These are phyloP conservation scores for Flaveria sonorensis DNA, from an alignment of 129 eudicot species.

Conservation along the genomic window DNA sequence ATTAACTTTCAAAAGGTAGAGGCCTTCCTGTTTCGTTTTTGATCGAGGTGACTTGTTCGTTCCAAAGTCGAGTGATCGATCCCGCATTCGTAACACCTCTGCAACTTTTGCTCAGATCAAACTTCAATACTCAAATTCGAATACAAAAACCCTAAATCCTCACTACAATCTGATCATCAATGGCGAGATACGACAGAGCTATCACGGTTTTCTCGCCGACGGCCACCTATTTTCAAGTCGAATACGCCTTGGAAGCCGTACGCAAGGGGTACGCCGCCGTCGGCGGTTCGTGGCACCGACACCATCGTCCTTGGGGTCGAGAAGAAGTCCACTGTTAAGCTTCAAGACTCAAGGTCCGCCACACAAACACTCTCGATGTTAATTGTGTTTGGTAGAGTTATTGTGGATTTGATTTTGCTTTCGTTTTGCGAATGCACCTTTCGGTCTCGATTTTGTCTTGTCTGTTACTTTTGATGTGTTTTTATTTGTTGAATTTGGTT, in stretches of 20 bases:
- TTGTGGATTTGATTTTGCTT: neutral
- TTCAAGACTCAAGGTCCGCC: slow-evolving; percentile 73
- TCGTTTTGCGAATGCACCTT: neutral
- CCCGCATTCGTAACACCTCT: slow-evolving; percentile 11
- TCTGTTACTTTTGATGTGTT: neutral
- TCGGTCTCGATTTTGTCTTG: neutral
- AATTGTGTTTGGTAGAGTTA: neutral
- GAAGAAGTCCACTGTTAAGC: slow-evolving; percentile 77
- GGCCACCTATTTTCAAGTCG: slow-evolving; percentile 85
- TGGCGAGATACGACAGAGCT: slow-evolving; percentile 87
- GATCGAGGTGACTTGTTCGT: slow-evolving; percentile 40
- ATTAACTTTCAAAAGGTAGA: neutral
- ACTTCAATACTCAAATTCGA: neutral
- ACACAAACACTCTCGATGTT: slow-evolving; percentile 5
- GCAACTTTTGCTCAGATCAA: slow-evolving; percentile 16
- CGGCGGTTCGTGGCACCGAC: slow-evolving; percentile 80
- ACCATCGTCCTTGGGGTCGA: slow-evolving; percentile 74
- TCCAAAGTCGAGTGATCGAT: slow-evolving; percentile 42
- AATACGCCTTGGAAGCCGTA: slow-evolving; percentile 83
- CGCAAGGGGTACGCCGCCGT: slow-evolving; percentile 92
- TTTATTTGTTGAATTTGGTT: neutral
- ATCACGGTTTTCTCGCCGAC: slow-evolving; percentile 80
- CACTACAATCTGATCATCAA: slow-evolving; percentile 7
- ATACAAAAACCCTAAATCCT: slow-evolving; percentile 4
- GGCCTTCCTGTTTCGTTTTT: slow-evolving; percentile 12